phyloP scores from a whole-genome alignment of 2,329 filamentous ascomycete genomes.

The Sclerotinia borealis region DNA sequence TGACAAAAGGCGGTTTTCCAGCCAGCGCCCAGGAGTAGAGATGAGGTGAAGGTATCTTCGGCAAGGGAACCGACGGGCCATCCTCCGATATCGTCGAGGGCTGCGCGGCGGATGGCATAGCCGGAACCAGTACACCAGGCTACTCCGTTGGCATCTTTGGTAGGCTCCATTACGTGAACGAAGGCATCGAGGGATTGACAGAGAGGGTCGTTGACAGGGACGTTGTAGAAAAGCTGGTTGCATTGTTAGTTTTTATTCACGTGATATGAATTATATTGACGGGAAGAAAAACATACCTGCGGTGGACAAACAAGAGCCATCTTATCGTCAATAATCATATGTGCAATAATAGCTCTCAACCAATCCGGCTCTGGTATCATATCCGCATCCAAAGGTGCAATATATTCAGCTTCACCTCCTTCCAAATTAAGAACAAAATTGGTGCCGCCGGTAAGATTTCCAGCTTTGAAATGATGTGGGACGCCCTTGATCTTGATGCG shows the following conservation, averaged over 20 bases:
- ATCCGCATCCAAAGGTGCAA: constrained; percentile 60
- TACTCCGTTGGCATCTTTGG: constrained; percentile 42
- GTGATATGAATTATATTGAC: not conserved
- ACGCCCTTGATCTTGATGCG: constrained; percentile 24
- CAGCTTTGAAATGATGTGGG: constrained; percentile 55
- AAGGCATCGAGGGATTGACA: constrained; percentile 51
- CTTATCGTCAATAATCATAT: constrained; percentile 49
- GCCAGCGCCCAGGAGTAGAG: constrained; percentile 51
- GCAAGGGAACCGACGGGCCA: constrained; percentile 54
- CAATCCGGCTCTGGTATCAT: constrained; percentile 60
- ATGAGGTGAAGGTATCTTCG: constrained; percentile 56
- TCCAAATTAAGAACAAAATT: constrained; percentile 45
- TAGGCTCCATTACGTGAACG: constrained; percentile 45
- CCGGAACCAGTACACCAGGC: constrained; percentile 63
- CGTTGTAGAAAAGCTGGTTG: constrained; percentile 52
- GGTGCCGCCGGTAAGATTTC: constrained; percentile 56
- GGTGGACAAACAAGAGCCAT: constrained; percentile 55
- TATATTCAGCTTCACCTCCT: constrained; percentile 43
- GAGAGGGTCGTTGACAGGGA: constrained; percentile 51
- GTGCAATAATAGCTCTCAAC: constrained; percentile 54
- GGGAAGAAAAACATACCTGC: constrained; percentile 34
- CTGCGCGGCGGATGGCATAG: constrained; percentile 52
- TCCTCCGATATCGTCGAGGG: constrained; percentile 55
- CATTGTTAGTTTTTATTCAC: not conserved
- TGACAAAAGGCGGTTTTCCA: constrained; percentile 58